Evolutionary conservation across 148 eudicot genomes (phyloP), one percentile per base, ranked within the genome.

Genomic region (Persicaria tinctoria): DNA sequence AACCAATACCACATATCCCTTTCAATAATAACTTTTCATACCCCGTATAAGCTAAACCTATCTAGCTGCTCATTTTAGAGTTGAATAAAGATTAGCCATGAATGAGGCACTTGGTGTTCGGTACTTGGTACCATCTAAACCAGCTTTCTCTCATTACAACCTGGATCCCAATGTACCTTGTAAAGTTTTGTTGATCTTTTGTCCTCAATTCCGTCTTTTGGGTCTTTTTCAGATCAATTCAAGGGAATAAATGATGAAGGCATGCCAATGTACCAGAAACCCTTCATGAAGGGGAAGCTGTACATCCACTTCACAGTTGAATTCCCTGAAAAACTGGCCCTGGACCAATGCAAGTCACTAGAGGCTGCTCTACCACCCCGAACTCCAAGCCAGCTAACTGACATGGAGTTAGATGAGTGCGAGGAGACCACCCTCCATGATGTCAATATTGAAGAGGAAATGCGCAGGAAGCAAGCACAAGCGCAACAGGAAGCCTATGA

Each of bases 171-270:
- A 17, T 14, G 6, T 14, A 55, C 18, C 18, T 55, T 55, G 6
- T 6, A 55, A 18, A 53, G 4, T 53, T 53, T n/a, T 53, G 17
- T 53, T 1, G 11, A 12, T 53, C n/a, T 12, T 13, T 53, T 0
- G 11, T 53, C 56, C 17, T 62, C 13, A 6, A 54, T 55, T 3
- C 56, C 32, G 18, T 44, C 66, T 6, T 51, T 27, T 51, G 11
- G n/a, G 17, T 47, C 11, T 10, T 48, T 46, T 70, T 79, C 80
- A 86, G 89, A 86, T 79, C 78, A 77, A 51, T 87, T 73, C 79
- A 87, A 87, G 86, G 90, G 85, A 49, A 81, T 87, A 18, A 84
- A 87, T 53, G 90, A 87, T 62, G 90, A 87, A 73, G 90, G 90
- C 44, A 87, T 87, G 90, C 90, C 90, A 18, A 81, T 85, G 80